These are phyloP conservation scores for Botrytis paeoniae DNA, from an alignment of 2,329 filamentous ascomycete species.

Conservation along the genomic window DNA sequence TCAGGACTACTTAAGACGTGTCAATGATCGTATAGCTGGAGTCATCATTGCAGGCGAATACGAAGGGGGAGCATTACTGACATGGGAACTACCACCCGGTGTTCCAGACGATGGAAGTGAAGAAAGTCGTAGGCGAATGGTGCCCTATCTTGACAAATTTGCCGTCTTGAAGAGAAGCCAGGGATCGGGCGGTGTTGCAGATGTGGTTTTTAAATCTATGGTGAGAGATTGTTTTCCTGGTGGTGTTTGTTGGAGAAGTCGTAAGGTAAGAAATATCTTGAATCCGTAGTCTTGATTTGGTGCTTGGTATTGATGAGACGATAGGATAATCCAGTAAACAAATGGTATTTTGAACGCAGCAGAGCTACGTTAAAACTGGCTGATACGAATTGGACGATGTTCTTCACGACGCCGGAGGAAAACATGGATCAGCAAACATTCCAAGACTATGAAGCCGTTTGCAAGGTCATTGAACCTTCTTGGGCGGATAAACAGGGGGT, in stretches of 20 bases:
- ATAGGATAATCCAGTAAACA: constrained; percentile 92
- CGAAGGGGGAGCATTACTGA: constrained; percentile 90
- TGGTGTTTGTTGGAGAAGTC: constrained; percentile 85
- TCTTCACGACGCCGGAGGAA: constrained; percentile 81
- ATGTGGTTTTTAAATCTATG: constrained; percentile 96
- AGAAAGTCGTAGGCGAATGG: constrained; percentile 57
- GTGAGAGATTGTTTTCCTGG: constrained; percentile 81
- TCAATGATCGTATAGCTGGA: constrained; percentile 78
- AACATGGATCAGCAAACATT: constrained; percentile 55
- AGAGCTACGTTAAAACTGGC: constrained; percentile 77
- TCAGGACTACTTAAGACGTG: constrained; percentile 75
- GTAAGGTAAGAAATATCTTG: constrained; percentile 38
- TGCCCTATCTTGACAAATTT: constrained; percentile 97
- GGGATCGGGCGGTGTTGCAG: constrained; percentile 87
- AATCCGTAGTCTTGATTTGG: neutral
- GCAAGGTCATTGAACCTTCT: constrained; percentile 59
- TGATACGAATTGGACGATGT: constrained; percentile 93
- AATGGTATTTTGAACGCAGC: constrained; percentile 97
- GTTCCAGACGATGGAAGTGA: constrained; percentile 53
- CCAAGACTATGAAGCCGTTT: constrained; percentile 72
- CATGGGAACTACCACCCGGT: constrained; percentile 78
- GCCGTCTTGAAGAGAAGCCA: constrained; percentile 86
- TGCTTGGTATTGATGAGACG: neutral
- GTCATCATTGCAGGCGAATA: constrained; percentile 95
- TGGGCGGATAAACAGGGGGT: constrained; percentile 61